Evolutionary conservation across 1,284 basidiomycete genomes (phyloP).

Genomic region (Apiotrichum domesticum): DNA sequence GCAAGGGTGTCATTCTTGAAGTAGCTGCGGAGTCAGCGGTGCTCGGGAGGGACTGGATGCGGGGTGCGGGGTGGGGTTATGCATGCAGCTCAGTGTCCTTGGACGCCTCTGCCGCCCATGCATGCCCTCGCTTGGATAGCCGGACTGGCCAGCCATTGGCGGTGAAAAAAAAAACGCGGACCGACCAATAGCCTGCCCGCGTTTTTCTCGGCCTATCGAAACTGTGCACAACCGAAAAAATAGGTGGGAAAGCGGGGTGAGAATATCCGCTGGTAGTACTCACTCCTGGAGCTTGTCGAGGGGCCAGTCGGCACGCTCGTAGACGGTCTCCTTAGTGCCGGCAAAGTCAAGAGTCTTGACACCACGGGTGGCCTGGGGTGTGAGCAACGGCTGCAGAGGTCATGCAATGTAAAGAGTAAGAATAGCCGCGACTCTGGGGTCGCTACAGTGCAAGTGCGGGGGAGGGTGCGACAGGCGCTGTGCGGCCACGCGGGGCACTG

Average conservation of each 20-base stretch:
- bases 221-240: not conserved
- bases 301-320: slow-evolving; percentile 98
- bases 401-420: too few relatives aligned
- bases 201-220: not conserved
- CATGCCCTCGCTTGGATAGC: too few relatives aligned
- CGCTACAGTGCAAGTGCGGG: not conserved
- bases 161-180: not conserved
- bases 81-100: too few relatives aligned
- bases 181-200: not conserved
- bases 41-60: not conserved
- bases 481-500: too few relatives aligned
- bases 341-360: slow-evolving; percentile 98
- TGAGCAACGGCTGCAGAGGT: not conserved
- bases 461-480: not conserved
- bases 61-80: too few relatives aligned
- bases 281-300: slow-evolving; percentile 89
- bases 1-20: slow-evolving; percentile 99
- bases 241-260: not conserved
- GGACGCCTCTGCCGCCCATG: too few relatives aligned
- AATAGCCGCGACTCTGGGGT: too few relatives aligned
- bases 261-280: slow-evolving; percentile 12
- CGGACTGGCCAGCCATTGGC: too few relatives aligned
- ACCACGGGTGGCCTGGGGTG: slow-evolving; percentile 56
- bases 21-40: slow-evolving; percentile 51
- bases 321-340: slow-evolving; percentile 89